Conservation (phyloP, 352 stramenopile genomes). For the Globisporangium orthogonon region DNA sequence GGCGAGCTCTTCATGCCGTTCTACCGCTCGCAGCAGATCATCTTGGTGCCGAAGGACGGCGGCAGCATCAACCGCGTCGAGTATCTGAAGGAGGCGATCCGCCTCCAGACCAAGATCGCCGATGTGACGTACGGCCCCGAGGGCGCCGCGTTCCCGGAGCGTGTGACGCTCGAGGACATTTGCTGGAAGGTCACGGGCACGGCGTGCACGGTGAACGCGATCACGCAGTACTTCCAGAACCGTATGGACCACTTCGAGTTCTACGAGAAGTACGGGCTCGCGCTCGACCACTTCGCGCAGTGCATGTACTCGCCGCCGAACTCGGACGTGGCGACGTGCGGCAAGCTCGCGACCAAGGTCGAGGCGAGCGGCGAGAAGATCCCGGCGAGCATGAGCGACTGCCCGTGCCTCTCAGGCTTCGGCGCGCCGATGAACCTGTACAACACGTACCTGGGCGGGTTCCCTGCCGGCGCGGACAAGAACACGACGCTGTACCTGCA, state of each 20-base stretch:
- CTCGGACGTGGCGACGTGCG: constrained; percentile 29
- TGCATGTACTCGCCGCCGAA: constrained; percentile 38
- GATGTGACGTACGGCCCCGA: constrained; percentile 8
- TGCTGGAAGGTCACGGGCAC: constrained; percentile 50
- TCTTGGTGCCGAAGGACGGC: constrained; percentile 49
- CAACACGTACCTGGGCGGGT: constrained; percentile 55
- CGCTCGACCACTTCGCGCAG: constrained; percentile 31
- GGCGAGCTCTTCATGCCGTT: constrained; percentile 49
- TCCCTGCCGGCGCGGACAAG: constrained; percentile 34
- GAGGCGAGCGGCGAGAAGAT: too few species aligned
- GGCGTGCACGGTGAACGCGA: constrained; percentile 43
- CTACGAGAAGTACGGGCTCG: constrained; percentile 37
- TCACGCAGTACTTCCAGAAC: constrained; percentile 71
- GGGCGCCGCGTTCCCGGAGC: constrained; percentile 13
- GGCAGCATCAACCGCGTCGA: constrained; percentile 26
- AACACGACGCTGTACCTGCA: constrained; percentile 51
- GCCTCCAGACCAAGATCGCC: constrained; percentile 31
- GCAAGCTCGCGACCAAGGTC: too few species aligned
- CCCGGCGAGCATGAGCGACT: constrained; percentile 56
- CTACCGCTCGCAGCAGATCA: constrained; percentile 44
- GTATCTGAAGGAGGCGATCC: constrained; percentile 43
- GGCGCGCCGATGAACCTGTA: constrained; percentile 68
- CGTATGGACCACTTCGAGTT: constrained; percentile 47
- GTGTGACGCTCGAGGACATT: constrained; percentile 31
- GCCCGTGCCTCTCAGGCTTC: constrained; percentile 50